Conservation (phyloP, 495 filamentous ascomycete genomes). For the Penicilliopsis zonata region DNA sequence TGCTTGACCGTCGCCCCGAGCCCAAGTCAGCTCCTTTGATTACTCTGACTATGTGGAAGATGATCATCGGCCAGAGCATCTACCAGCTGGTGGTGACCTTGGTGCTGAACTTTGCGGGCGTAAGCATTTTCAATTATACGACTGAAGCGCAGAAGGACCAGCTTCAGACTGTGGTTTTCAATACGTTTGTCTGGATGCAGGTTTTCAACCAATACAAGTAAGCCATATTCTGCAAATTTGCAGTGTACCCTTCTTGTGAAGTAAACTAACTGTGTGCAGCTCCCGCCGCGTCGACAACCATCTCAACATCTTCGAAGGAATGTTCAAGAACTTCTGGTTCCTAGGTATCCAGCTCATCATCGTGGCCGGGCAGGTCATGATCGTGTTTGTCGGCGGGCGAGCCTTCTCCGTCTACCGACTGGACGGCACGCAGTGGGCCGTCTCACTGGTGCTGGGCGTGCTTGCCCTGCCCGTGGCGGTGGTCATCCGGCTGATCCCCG, state of each 20-base stretch:
- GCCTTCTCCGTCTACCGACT: conserved; percentile 55
- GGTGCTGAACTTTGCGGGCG: conserved; percentile 63
- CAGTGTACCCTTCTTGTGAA: conserved; percentile 2
- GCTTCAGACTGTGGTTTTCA: conserved; percentile 68
- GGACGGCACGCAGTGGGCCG: conserved; percentile 59
- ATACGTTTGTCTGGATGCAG: conserved; percentile 92
- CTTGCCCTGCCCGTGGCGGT: conserved; percentile 62
- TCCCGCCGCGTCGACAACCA: conserved; percentile 79
- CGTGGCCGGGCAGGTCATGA: conserved; percentile 68
- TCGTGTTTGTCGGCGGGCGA: conserved; percentile 62
- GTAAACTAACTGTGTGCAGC: conserved; percentile 17
- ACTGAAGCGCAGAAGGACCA: conserved; percentile 19
- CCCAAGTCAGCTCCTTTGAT: conserved; percentile 68
- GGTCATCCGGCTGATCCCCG: conserved; percentile 63
- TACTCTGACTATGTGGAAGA: conserved; percentile 81
- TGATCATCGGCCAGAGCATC: conserved; percentile 78
- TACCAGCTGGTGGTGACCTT: conserved; percentile 75
- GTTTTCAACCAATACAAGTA: conserved; percentile 82
- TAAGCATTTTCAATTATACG: conserved; percentile 46
- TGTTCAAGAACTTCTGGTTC: conserved; percentile 71
- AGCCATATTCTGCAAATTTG: conserved; percentile 2
- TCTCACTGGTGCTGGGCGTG: conserved; percentile 57
- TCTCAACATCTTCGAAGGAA: conserved; percentile 82
- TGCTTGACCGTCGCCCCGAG: conserved; percentile 66
- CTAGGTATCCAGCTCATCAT: conserved; percentile 72